Evolutionary conservation across 768 basidiomycete genomes (phyloP).

Genomic region (Tulasnella sp.): DNA sequence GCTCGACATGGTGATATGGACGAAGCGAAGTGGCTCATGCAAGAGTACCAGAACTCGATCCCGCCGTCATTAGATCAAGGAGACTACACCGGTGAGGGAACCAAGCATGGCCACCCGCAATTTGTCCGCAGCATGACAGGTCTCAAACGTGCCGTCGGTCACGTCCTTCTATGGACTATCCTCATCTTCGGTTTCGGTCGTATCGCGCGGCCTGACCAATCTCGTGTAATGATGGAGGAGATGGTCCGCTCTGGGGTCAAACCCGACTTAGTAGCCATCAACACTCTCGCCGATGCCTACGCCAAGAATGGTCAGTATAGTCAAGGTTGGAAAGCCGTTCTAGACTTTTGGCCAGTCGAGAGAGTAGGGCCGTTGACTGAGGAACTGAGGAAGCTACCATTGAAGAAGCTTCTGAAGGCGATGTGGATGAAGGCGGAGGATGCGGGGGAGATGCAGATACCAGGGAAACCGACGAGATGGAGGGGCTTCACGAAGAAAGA

Average conservation of each 20-base stretch:
- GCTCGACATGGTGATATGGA: slow-evolving; percentile 46
- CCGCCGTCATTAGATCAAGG: slow-evolving; percentile 36
- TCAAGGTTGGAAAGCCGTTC: slow-evolving; percentile 43
- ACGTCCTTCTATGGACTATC: slow-evolving; percentile 54
- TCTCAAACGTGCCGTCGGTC: not conserved
- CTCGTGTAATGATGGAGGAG: slow-evolving; percentile 44
- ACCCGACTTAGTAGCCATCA: slow-evolving; percentile 63
- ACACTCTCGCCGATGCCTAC: slow-evolving; percentile 60
- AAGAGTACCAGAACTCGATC: slow-evolving; percentile 36
- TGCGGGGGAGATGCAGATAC: slow-evolving; percentile 20
- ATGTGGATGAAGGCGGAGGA: slow-evolving; percentile 38
- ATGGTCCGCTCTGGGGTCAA: slow-evolving; percentile 52
- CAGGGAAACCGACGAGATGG: slow-evolving; percentile 29
- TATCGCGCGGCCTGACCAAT: slow-evolving; percentile 43
- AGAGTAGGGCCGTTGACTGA: slow-evolving; percentile 51
- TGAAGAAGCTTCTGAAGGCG: slow-evolving; percentile 36
- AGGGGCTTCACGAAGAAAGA: slow-evolving; percentile 17
- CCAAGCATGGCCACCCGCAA: too few species aligned
- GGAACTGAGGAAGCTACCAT: slow-evolving; percentile 34
- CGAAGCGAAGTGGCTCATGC: slow-evolving; percentile 46
- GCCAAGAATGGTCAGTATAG: slow-evolving; percentile 44
- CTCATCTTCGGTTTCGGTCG: slow-evolving; percentile 63
- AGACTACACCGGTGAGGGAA: slow-evolving; percentile 21
- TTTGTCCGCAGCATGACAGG: not conserved
- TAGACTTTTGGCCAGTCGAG: slow-evolving; percentile 45